Percentiles rank a stretch among this genome's conserved stretches.
Conservation (phyloP, 2,329 filamentous ascomycete species). For the Pseudocercospora crystallina region DNA sequence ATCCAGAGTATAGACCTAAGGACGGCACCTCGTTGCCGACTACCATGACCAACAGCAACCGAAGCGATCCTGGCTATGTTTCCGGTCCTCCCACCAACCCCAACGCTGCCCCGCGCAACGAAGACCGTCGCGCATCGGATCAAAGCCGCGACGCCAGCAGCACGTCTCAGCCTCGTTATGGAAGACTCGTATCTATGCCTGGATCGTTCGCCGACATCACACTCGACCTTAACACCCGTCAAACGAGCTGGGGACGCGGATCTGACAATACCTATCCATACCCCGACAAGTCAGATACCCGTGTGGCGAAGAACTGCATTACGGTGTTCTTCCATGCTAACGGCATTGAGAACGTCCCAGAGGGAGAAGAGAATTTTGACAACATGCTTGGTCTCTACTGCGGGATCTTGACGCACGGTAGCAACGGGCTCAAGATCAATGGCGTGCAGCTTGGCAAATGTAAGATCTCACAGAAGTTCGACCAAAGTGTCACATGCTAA, state of each 20-base stretch:
- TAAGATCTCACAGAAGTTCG: no score
- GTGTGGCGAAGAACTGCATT: conserved; percentile 79
- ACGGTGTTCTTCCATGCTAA: conserved; percentile 73
- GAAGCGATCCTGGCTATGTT: neutral
- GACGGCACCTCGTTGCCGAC: conserved; percentile 6
- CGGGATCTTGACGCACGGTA: conserved; percentile 78
- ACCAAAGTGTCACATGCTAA: no score
- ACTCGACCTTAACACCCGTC: conserved; percentile 64
- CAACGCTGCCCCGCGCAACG: neutral
- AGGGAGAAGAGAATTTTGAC: conserved; percentile 55
- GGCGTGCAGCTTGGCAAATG: conserved; percentile 60
- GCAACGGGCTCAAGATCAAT: conserved; percentile 75
- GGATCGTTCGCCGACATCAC: conserved; percentile 66
- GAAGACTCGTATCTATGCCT: conserved; percentile 63
- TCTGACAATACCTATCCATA: conserved; percentile 68
- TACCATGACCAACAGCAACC: conserved; percentile 3
- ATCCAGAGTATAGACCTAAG: conserved; percentile 23
- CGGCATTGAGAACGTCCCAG: conserved; percentile 59
- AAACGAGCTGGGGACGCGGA: conserved; percentile 77
- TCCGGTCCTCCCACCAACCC: neutral
- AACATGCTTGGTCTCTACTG: conserved; percentile 58
- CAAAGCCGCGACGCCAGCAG: no score
- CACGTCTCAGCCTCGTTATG: conserved; percentile 45
- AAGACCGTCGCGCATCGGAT: no score
- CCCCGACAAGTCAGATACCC: conserved; percentile 60